A percentile compares a stretch with the other conserved stretches of the same genome.
Evolutionary conservation across 768 basidiomycete genomes (phyloP).

Genomic region (Mycena indigotica): DNA sequence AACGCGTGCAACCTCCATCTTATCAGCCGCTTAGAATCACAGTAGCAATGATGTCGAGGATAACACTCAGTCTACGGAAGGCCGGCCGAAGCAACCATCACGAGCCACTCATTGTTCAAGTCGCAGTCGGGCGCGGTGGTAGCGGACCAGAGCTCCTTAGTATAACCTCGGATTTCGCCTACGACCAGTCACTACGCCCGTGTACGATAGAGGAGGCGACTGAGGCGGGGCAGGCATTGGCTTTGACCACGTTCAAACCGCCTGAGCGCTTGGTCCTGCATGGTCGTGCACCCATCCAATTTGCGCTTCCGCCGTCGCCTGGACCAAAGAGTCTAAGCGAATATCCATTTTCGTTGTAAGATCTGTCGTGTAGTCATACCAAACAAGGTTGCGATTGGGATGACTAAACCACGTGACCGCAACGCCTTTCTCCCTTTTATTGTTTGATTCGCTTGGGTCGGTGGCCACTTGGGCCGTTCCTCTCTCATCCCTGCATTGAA

Average conservation of each 20-base stretch:
- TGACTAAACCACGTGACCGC: not conserved
- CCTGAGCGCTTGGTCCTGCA: constrained; percentile 10
- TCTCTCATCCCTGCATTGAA: not conserved
- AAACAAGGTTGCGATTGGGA: no score
- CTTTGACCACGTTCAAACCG: constrained; percentile 1
- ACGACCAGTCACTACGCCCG: constrained; percentile 5
- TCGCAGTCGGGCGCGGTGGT: no score
- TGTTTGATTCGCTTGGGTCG: not conserved
- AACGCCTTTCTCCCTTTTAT: not conserved
- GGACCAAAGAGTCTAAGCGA: not conserved
- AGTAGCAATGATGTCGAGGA: constrained; percentile 51
- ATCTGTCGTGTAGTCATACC: no score
- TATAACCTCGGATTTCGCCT: constrained; percentile 6
- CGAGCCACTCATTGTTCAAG: not conserved
- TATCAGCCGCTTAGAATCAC: constrained; percentile 10
- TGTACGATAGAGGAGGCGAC: not conserved
- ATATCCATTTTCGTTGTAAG: not conserved
- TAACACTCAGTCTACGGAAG: constrained; percentile 45
- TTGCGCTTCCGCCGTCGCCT: constrained; percentile 15
- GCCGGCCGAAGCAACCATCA: constrained; percentile 5
- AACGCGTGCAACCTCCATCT: not conserved
- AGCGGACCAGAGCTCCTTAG: constrained; percentile 6
- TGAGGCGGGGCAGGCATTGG: not conserved
- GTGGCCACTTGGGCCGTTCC: not conserved
- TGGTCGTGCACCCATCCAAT: constrained; percentile 11